Conservation (phyloP, 805 yeast species). For the Metschnikowia borealis region DNA sequence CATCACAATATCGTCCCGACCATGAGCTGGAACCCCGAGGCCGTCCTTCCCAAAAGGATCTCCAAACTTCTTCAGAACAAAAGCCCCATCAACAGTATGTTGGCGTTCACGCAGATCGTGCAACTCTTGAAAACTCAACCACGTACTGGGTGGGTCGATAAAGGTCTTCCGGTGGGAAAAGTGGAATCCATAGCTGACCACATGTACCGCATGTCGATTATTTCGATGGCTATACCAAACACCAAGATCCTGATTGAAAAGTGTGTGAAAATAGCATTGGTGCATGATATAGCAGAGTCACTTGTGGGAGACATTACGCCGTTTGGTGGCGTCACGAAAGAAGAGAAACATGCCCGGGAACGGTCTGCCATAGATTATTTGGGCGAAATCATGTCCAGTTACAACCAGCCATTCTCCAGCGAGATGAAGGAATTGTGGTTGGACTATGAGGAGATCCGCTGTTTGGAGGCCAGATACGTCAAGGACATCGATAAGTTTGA, state of each 20-base stretch:
- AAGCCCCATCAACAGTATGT: conserved; percentile 43
- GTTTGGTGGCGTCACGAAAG: conserved; percentile 62
- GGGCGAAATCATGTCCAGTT: conserved; percentile 55
- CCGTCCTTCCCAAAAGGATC: conserved; percentile 47
- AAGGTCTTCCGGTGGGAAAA: conserved; percentile 41
- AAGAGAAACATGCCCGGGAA: conserved; percentile 84
- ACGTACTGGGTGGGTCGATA: conserved; percentile 94
- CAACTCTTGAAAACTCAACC: conserved; percentile 71
- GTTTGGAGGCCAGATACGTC: conserved; percentile 81
- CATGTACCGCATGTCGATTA: conserved; percentile 90
- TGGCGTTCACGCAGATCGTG: conserved; percentile 61
- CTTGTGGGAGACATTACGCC: conserved; percentile 93
- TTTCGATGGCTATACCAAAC: conserved; percentile 64
- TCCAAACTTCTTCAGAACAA: conserved; percentile 31
- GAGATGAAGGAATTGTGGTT: conserved; percentile 74
- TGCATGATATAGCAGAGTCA: conserved; percentile 93
- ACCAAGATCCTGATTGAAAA: conserved; percentile 54
- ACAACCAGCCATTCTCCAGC: conserved; percentile 56
- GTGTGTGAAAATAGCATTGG: conserved; percentile 80
- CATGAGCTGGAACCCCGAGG: conserved; percentile 50
- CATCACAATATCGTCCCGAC: neutral
- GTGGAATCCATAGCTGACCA: conserved; percentile 87
- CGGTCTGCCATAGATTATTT: conserved; percentile 65
- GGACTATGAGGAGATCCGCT: conserved; percentile 82
- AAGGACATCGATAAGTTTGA: conserved; percentile 94